These are phyloP conservation scores for Boletus subparvulus DNA, from an alignment of 768 basidiomycete genomes.

Conservation along the genomic window DNA sequence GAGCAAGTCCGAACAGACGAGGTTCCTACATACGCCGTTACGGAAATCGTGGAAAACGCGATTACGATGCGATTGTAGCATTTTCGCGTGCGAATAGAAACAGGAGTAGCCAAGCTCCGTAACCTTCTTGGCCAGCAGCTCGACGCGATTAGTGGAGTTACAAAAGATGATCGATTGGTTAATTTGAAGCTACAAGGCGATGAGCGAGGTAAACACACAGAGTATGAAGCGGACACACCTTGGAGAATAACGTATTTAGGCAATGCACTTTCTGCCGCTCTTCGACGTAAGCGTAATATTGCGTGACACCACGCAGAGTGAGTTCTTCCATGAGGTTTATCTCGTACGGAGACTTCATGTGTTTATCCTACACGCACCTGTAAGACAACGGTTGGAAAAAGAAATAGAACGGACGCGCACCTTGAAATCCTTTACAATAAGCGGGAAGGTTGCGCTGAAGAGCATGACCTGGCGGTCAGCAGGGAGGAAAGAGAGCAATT, in stretches of 20 bases:
- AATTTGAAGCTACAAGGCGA: conserved; percentile 82
- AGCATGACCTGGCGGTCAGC: conserved; percentile 93
- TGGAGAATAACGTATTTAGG: conserved; percentile 98
- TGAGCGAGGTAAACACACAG: conserved; percentile 2
- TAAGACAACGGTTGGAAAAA: conserved; percentile 3
- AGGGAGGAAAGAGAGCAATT: conserved; percentile 83
- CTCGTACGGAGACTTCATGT: conserved; percentile 94
- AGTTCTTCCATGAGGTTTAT: conserved; percentile 99
- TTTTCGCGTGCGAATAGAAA: conserved; percentile 99
- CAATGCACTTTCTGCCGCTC: conserved; percentile 99
- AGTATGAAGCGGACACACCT: conserved; percentile 48
- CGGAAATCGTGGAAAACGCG: conserved; percentile 99
- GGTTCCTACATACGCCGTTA: conserved; percentile 95
- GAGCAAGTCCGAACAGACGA: conserved; percentile 96
- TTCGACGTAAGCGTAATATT: conserved; percentile 99
- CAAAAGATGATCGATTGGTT: conserved; percentile 99
- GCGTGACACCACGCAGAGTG: conserved; percentile 96
- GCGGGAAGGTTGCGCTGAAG: conserved; percentile 98
- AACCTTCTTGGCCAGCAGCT: conserved; percentile 98
- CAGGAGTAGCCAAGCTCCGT: conserved; percentile 99
- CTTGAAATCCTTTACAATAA: conserved; percentile 99
- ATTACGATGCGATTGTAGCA: conserved; percentile 98
- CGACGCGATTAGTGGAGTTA: conserved; percentile 99
- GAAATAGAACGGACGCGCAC: conserved; percentile 36
- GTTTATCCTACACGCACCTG: conserved; percentile 67